These are phyloP conservation scores for Clitocybe nebularis DNA, from an alignment of 1,284 basidiomycete genomes.

Conservation along the genomic window DNA sequence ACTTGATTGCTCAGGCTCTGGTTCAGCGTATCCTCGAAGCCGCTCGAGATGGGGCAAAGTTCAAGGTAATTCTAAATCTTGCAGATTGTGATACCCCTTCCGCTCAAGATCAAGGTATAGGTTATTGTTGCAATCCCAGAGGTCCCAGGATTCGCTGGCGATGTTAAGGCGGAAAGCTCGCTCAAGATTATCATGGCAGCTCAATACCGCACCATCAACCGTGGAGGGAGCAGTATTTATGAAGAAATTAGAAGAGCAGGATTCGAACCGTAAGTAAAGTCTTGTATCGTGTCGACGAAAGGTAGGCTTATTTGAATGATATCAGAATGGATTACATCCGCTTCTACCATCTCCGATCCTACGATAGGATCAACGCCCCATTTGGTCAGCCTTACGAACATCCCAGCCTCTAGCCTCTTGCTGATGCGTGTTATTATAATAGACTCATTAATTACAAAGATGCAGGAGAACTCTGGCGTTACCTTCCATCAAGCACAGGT, in stretches of 20 bases:
- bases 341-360: slow-evolving; percentile 87
- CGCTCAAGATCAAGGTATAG: slow-evolving; percentile 27
- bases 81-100: background rate
- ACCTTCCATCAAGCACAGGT: slow-evolving; percentile 84
- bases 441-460: slow-evolving; percentile 50
- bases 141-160: slow-evolving; percentile 78
- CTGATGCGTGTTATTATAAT: background rate
- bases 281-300: background rate
- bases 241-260: slow-evolving; percentile 78
- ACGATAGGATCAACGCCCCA: slow-evolving; percentile 89
- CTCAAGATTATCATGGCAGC: slow-evolving; percentile 82
- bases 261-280: slow-evolving; percentile 66
- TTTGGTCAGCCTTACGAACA: slow-evolving; percentile 39
- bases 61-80: slow-evolving; percentile 55
- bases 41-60: slow-evolving; percentile 64
- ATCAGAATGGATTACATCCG: slow-evolving; percentile 74
- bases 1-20: slow-evolving; percentile 79
- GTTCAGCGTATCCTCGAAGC: slow-evolving; percentile 83
- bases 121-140: slow-evolving; percentile 83
- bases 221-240: slow-evolving; percentile 84
- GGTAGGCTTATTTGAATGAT: slow-evolving; percentile 9
- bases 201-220: slow-evolving; percentile 83
- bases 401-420: background rate
- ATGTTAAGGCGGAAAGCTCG: slow-evolving; percentile 68
- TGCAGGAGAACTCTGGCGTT: slow-evolving; percentile 75